Evolutionary conservation across 1,284 basidiomycete genomes (phyloP), one percentile per base, ranked within the genome.

Genomic region (Naganishia cerealis): DNA sequence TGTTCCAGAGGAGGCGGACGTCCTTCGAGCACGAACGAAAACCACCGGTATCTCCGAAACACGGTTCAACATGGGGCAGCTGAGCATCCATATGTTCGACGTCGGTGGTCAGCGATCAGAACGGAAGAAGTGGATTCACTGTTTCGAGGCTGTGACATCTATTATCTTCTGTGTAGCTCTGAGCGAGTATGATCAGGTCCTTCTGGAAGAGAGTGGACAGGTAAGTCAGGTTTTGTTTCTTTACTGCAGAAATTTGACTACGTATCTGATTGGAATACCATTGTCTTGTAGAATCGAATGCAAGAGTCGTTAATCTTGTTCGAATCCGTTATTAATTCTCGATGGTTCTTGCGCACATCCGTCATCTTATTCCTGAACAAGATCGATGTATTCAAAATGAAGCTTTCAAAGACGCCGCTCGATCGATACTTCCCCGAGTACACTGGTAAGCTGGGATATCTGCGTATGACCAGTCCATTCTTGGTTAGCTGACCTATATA

Each of bases 101-200:
- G 91, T 96, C 9, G 91, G 93, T 40, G 92, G 93, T 0, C 94
- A 96, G 78, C 86, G 92, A 18, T 93, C 90, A 2, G 93, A 97
- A 79, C 85, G 94, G 26, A 94, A 94, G 78, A 97, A 97, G 61
- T 68, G 67, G 67, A 68, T 68, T 26, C 67, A 68, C 39, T 68
- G 80, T 74, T 97, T 97, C 73, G 94, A 97, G 78, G 90, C 89
- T 68, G 92, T 97, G 16, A 96, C 94, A 0, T 91, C 89, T 39
- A 96, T 97, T 79, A 92, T 97, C 71, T 97, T 97, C 80, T 93
- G 94, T 77, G 92, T 93, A 0, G 92, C 93, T 15, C 83, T 97
- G 56, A 91, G 89, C 73, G 94, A 97, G 80, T 97, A 97, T 77
- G 94, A 97, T 78, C 94, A 94, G 79, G 89, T 92, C 0, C 78